Evolutionary conservation across 2,329 filamentous ascomycete species (phyloP), one percentile per base, ranked within the genome.

Genomic region (Trichoderma asperellum): DNA sequence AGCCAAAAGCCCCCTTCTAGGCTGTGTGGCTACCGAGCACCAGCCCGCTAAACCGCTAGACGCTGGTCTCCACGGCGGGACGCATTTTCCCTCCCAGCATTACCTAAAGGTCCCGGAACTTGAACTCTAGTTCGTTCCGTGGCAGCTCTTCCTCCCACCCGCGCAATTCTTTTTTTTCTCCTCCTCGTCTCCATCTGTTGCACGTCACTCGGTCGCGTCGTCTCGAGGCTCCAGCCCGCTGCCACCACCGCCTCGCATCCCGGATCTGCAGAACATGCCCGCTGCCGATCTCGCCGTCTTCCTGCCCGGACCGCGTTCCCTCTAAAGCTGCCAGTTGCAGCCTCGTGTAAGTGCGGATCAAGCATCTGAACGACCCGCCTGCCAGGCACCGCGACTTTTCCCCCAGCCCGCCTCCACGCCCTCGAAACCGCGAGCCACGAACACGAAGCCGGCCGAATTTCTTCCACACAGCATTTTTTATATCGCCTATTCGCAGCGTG

Each of bases 301-400:
- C 43, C 40, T 47, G 63, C 56, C 68, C 64, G 65, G 70, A 70
- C 68, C 60, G 57, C 72, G 70, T 71, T 55, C 70, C 66, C 58
- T 70, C 43, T 56, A 58, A 62, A 53, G 18, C 21, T 10, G 53
- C 40, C 62, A 68, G 66, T 62, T 68, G 64, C 70, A 68, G 61
- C 73, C 68, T 72, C 76, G 77, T 79, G 76, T 79, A 79, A 79
- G 77, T 79, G 66, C 66, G 55, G 47, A 63, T 32, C 60, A n/a
- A 49, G 4, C n/a, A 34, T 59, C 52, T 27, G 32, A 10, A 43
- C 21, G 34, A 32, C 12, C 63, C 40, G 53, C 65, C 40, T 35
- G 55, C 57, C 70, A 70, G 71, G 64, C 68, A 68, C 70, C 71
- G 71, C 71, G 71, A 71, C 34, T 71, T 68, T 70, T 68, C 40